phyloP scores from a whole-genome alignment of 2,329 filamentous ascomycete genomes.

The Trichoderma afroharzianum region DNA sequence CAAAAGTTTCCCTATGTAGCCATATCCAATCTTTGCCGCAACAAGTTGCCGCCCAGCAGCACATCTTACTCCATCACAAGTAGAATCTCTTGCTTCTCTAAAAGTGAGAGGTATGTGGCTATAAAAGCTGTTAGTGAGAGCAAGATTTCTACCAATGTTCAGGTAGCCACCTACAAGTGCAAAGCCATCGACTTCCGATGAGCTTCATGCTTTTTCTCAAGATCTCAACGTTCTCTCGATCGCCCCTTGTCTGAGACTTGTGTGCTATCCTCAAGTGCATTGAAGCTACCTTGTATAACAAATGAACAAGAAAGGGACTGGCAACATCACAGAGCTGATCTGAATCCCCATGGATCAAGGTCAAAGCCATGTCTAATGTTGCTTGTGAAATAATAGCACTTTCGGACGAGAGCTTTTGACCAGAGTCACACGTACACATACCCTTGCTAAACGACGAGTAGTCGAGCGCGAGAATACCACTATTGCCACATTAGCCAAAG shows the following conservation, averaged over 20 bases:
- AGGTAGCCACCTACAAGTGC: not conserved
- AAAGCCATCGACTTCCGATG: constrained; percentile 1
- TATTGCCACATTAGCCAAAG: not conserved
- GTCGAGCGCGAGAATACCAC: constrained; percentile 12
- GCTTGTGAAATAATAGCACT: not conserved
- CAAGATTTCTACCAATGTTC: not conserved
- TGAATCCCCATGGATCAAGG: not conserved
- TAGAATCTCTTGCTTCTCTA: constrained; percentile 16
- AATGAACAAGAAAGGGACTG: constrained; percentile 1
- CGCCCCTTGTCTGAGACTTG: not conserved
- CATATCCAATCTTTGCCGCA: not conserved
- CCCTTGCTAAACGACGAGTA: not conserved
- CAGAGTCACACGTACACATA: not conserved
- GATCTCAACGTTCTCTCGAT: not conserved
- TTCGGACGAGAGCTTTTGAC: not conserved
- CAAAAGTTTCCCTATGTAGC: not conserved
- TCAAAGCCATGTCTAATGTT: not conserved
- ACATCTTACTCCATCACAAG: not conserved
- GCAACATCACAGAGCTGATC: not conserved
- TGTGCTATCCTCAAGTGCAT: constrained; percentile 1
- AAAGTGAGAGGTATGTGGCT: constrained; percentile 10
- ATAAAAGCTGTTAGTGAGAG: not conserved
- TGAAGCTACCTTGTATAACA: constrained; percentile 1
- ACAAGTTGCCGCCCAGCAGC: not conserved
- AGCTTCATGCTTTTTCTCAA: not conserved